Percentiles rank a stretch among this genome's conserved stretches.
phyloP scores from a whole-genome alignment of 1,284 basidiomycete species.

The Rhodotorula sp. region DNA sequence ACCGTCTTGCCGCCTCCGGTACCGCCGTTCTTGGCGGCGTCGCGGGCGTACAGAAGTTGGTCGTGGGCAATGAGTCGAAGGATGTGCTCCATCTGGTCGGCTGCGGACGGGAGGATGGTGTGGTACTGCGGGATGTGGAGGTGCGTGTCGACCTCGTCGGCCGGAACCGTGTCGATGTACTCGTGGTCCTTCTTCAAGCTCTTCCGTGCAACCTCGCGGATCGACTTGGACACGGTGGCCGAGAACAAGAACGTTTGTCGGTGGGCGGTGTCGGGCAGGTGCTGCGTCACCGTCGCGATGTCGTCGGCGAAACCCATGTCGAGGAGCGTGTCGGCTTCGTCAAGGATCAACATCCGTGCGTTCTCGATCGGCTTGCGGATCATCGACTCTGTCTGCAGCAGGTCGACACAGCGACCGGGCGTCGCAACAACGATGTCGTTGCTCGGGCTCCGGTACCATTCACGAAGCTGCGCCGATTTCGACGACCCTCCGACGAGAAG shows the following conservation, averaged over 20 bases:
- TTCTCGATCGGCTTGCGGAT: slow-evolving; percentile 68
- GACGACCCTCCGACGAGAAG: slow-evolving; percentile 86
- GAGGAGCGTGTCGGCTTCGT: slow-evolving; percentile 92
- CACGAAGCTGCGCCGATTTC: slow-evolving; percentile 77
- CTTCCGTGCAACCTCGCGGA: slow-evolving; percentile 54
- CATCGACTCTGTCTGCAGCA: slow-evolving; percentile 64
- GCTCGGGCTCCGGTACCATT: slow-evolving; percentile 59
- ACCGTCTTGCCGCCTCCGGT: slow-evolving; percentile 62
- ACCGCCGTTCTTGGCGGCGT: slow-evolving; percentile 51
- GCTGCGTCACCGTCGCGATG: slow-evolving; percentile 69
- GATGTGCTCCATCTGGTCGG: slow-evolving; percentile 74
- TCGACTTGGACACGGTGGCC: slow-evolving; percentile 64
- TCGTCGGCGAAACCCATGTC: slow-evolving; percentile 96
- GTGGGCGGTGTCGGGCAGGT: slow-evolving; percentile 64
- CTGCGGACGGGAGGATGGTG: slow-evolving; percentile 66
- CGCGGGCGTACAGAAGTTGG: slow-evolving; percentile 69
- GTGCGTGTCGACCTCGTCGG: slow-evolving; percentile 65
- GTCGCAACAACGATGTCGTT: slow-evolving; percentile 90
- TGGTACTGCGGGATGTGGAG: slow-evolving; percentile 77
- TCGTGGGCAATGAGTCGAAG: slow-evolving; percentile 83
- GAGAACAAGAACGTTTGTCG: slow-evolving; percentile 94
- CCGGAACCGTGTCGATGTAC: slow-evolving; percentile 60
- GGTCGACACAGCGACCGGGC: slow-evolving; percentile 81
- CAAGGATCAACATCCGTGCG: slow-evolving; percentile 73
- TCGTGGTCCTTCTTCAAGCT: slow-evolving; percentile 64